These are phyloP conservation scores for Tulasnella sp. DNA, from an alignment of 768 basidiomycete species.

Conservation along the genomic window DNA sequence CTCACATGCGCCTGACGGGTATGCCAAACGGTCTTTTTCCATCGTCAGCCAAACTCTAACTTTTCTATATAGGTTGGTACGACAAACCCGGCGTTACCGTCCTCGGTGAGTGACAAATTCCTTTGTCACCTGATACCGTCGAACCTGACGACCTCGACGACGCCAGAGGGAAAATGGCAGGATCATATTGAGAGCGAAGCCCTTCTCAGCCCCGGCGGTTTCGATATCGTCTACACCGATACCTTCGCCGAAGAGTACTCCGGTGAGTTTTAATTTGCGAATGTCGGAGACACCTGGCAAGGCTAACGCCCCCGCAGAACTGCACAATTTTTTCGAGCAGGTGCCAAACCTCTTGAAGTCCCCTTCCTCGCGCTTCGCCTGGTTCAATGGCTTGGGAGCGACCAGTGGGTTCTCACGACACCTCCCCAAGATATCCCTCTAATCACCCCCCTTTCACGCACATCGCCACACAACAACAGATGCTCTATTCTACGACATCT, in stretches of 20 bases:
- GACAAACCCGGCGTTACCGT: constrained; percentile 63
- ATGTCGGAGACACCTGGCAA: background rate
- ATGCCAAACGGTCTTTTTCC: background rate
- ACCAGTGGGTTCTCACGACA: constrained; percentile 71
- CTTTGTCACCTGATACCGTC: background rate
- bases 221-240: constrained; percentile 84
- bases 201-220: constrained; percentile 54
- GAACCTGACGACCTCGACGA: background rate
- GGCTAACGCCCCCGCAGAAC: constrained; percentile 31
- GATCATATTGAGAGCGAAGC: constrained; percentile 54
- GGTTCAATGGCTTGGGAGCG: constrained; percentile 95
- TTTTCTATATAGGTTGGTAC: constrained; percentile 46
- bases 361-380: constrained; percentile 71
- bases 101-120: constrained; percentile 26
- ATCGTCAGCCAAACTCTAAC: background rate
- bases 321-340: constrained; percentile 69
- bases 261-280: constrained; percentile 29
- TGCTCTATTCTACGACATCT: constrained; percentile 81
- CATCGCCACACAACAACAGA: constrained; percentile 51
- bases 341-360: constrained; percentile 65
- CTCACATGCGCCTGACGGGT: constrained; percentile 48
- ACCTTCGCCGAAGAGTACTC: constrained; percentile 83
- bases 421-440: background rate
- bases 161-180: constrained; percentile 79
- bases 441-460: background rate